A percentile compares a stretch with the other conserved stretches of the same genome.
Conservation (phyloP, 495 filamentous ascomycete species). For the Aspergillus heteromorphus region DNA sequence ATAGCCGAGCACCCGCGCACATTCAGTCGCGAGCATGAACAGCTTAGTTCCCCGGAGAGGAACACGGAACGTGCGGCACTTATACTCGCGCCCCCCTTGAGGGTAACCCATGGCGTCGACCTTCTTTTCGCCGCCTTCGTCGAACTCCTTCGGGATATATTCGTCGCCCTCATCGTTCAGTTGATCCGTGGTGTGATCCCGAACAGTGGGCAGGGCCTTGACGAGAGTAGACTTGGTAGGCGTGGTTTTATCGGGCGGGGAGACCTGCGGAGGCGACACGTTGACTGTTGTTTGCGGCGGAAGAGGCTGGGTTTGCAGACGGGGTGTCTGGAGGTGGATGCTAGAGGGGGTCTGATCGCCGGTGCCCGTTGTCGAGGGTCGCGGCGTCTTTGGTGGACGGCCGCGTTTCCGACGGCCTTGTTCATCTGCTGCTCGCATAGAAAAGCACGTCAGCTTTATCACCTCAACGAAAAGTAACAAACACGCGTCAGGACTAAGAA, state of each 20-base stretch:
- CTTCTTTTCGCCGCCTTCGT: conserved; percentile 90
- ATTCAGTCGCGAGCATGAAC: conserved; percentile 99
- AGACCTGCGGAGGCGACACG: conserved; percentile 62
- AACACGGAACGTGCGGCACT: conserved; percentile 89
- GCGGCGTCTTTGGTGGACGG: conserved; percentile 68
- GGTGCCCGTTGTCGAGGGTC: conserved; percentile 36
- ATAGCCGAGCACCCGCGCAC: conserved; percentile 89
- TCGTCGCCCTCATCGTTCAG: conserved; percentile 89
- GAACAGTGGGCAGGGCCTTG: conserved; percentile 91
- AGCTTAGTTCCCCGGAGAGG: conserved; percentile 86
- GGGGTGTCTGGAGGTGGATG: conserved; percentile 68
- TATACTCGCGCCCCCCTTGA: conserved; percentile 78
- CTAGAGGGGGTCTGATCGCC: conserved; percentile 46
- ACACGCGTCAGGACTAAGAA: neutral
- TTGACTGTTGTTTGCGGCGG: conserved; percentile 44
- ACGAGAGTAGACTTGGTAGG: conserved; percentile 81
- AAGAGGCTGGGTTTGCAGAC: conserved; percentile 64
- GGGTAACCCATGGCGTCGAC: conserved; percentile 77
- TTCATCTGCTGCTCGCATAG: conserved; percentile 45
- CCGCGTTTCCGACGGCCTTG: conserved; percentile 80
- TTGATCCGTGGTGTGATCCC: conserved; percentile 97
- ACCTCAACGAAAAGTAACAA: neutral
- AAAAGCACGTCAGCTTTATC: conserved; percentile 6
- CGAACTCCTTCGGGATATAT: conserved; percentile 89
- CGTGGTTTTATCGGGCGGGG: conserved; percentile 74